Conservation (phyloP, 805 yeast genomes). For the Torulaspora indica region DNA sequence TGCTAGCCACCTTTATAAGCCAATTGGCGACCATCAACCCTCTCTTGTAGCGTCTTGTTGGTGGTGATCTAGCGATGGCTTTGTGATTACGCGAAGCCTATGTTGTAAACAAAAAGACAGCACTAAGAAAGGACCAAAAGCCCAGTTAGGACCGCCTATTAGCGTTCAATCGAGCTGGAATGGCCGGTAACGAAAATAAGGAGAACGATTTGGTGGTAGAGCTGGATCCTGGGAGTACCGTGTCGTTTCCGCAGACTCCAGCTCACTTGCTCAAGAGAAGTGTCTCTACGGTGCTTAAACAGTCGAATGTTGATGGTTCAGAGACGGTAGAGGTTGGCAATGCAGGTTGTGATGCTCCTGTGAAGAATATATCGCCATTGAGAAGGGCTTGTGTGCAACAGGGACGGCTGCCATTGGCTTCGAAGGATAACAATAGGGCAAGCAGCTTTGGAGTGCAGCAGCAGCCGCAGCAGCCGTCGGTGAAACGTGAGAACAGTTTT, state of each 20-base stretch:
- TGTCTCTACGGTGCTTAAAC: slow-evolving; percentile 20
- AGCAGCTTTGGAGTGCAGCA: slow-evolving; percentile 12
- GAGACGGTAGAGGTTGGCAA: slow-evolving; percentile 4
- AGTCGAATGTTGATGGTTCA: slow-evolving; percentile 1
- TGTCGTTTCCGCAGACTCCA: slow-evolving; percentile 25
- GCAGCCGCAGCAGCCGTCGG: slow-evolving; percentile 13
- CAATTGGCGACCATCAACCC: neutral
- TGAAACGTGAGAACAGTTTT: slow-evolving; percentile 8
- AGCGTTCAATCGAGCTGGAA: neutral
- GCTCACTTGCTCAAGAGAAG: slow-evolving; percentile 24
- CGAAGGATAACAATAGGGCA: slow-evolving; percentile 31
- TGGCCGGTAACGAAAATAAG: slow-evolving; percentile 14
- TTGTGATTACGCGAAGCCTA: slow-evolving; percentile 7
- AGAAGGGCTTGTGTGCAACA: slow-evolving; percentile 10
- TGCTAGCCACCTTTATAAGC: neutral
- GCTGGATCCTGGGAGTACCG: slow-evolving; percentile 5
- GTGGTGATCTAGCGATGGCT: neutral
- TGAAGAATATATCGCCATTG: slow-evolving; percentile 13
- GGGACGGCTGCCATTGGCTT: slow-evolving; percentile 30
- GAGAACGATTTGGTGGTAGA: slow-evolving; percentile 14
- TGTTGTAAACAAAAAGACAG: slow-evolving; percentile 1
- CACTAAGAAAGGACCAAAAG: neutral
- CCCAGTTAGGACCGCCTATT: neutral
- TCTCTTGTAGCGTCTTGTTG: neutral
- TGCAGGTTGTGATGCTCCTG: slow-evolving; percentile 5